Conservation (phyloP, 139 green algal species). For the Volvox africanus region DNA sequence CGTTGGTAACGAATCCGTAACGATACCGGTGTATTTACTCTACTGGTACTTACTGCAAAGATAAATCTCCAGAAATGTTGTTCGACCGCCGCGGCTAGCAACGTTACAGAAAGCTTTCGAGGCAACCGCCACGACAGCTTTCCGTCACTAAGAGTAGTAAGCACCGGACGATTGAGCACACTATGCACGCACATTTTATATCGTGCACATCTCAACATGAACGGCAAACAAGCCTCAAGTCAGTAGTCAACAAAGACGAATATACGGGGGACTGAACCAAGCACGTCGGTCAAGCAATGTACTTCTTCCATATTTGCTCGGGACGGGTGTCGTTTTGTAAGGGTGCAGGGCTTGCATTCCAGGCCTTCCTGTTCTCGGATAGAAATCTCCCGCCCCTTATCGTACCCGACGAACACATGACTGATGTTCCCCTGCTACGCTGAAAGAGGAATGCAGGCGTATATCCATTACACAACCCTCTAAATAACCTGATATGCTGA, state of each 20-base stretch:
- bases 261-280: neutral
- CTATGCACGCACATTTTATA: neutral
- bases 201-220: slow-evolving; percentile 9
- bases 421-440: no score
- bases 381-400: no score
- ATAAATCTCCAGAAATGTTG: neutral
- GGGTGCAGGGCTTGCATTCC: no score
- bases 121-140: neutral
- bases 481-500: no score
- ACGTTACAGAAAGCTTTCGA: neutral
- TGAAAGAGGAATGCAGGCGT: no score
- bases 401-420: no score
- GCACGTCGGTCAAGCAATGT: neutral
- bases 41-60: slow-evolving; percentile 3
- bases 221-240: neutral
- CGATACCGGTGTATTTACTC: neutral
- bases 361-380: no score
- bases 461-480: no score
- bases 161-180: neutral
- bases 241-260: neutral
- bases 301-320: neutral
- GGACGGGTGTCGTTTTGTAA: no score
- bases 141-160: neutral
- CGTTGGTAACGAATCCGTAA: neutral
- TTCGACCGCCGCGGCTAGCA: neutral